phyloP scores from a whole-genome alignment of 805 yeast genomes.

The Candida insectorum region DNA sequence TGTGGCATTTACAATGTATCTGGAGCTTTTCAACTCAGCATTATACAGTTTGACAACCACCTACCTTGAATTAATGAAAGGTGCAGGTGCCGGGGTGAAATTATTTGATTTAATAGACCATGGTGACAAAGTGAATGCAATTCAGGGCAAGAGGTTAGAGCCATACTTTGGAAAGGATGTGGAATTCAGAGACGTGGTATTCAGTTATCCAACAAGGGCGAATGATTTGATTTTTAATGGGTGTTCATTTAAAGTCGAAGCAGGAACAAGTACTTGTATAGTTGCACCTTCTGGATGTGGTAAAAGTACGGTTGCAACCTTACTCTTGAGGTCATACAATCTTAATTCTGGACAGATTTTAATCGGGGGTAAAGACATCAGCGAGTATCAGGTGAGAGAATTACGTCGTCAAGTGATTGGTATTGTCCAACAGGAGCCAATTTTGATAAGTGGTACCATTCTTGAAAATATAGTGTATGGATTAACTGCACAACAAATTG shows the following conservation, averaged over 20 bases:
- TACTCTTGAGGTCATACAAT: slow-evolving; percentile 51
- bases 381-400: slow-evolving; percentile 45
- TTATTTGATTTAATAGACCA: slow-evolving; percentile 41
- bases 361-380: slow-evolving; percentile 51
- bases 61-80: slow-evolving; percentile 45
- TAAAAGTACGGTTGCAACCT: slow-evolving; percentile 54
- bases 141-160: slow-evolving; percentile 22
- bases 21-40: slow-evolving; percentile 43
- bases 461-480: slow-evolving; percentile 58
- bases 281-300: slow-evolving; percentile 64
- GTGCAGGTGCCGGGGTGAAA: slow-evolving; percentile 45
- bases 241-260: slow-evolving; percentile 33
- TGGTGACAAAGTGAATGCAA: slow-evolving; percentile 32
- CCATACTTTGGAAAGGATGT: slow-evolving; percentile 24
- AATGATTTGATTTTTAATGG: slow-evolving; percentile 34
- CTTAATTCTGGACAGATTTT: slow-evolving; percentile 45
- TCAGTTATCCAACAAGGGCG: slow-evolving; percentile 41
- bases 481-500: slow-evolving; percentile 33
- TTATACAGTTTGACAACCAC: slow-evolving; percentile 43
- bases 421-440: slow-evolving; percentile 62
- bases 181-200: slow-evolving; percentile 36
- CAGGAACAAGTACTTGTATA: slow-evolving; percentile 38
- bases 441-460: slow-evolving; percentile 52
- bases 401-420: slow-evolving; percentile 50
- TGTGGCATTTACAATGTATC: slow-evolving; percentile 44